Base-by-base conservation (phyloP, 768 basidiomycete genomes). In the Melanogaster broomeanus region DNA sequence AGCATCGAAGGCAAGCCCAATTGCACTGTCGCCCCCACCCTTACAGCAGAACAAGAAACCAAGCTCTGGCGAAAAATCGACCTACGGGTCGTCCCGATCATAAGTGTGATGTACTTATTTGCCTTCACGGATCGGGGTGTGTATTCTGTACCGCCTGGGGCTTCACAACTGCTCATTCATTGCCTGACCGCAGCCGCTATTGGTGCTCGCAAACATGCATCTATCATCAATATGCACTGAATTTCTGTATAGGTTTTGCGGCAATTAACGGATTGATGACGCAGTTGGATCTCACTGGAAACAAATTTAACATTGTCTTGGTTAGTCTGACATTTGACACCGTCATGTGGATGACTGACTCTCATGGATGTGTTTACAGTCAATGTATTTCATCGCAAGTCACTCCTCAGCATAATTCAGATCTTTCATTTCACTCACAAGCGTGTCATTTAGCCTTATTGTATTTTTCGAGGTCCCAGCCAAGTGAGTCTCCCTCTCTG, bases 331-430 rank as follows among this genome's bases (percentile, higher is more conserved):
- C n/a, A 60, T 65, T 90, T 2, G 21, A 79, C 31, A n/a, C n/a
- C n/a, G n/a, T n/a, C n/a, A n/a, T 21, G 19, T 21, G 18, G 4
- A 5, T 2, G 21, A 21, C 13, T 16, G 27, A 30, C 42, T n/a
- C n/a, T n/a, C n/a, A n/a, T n/a, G 3, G 53, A 25, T 19, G 6
- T 15, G 27, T 4, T 27, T 22, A 7, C 45, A 87, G 85, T 86
- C 85, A 0, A 82, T 84, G 79, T 88, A 78, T 59, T 87, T 87
- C 62, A 78, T 88, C 39, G 85, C 86, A 59, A 49, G 82, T 67
- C 1, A 11, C 16, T 19, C 22, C n/a, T n/a, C n/a, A n/a, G n/a
- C n/a, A n/a, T n/a, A n/a, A 35, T 21, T 9, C 35, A 2, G 12
- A 39, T 5, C 11, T 38, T 3, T 12, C 2, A 6, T 25, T 31